Base-by-base conservation (phyloP, 345 rosid genomes). In the Lepidium africanum region DNA sequence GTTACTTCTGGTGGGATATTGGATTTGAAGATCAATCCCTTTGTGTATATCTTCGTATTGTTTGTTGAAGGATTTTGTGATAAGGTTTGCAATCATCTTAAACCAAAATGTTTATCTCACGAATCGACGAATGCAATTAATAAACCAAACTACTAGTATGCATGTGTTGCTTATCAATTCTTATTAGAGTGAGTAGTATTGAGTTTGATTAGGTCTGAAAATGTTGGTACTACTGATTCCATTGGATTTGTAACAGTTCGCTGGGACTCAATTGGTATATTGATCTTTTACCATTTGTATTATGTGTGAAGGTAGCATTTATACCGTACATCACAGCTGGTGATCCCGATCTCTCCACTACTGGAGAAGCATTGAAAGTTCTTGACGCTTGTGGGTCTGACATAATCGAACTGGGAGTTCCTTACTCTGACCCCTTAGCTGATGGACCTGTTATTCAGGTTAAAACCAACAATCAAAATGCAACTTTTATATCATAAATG, bases 371-470 rank as follows among this genome's bases (percentile, higher is more conserved):
- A 51, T 73, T 86, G 77, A 89, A 91, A 80, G 72, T 94, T 80
- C 85, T 89, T 61, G 90, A 89, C 45, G 76, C 88, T 13, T 87
- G 93, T 72, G 90, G 97, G 7, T 86, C 84, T 2, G 96, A 94
- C 78, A 85, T 91, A 3, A 94, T 89, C 73, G 93, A 91, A 67
- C 71, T 84, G 48, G 97, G 97, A 59, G 87, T 94, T 17, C 87
- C 96, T 7, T 94, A 89, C 76, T 94, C 97, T 58, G 96, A 94
- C 77, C 96, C 99, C 46, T 65, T 91, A 50, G 96, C 96, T n/a
- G 97, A 94, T 79, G 97, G 93, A 59, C 97, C 88, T 38, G 89
- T 91, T 63, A 91, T 94, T 51, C 99, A 94, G 97, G 99, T 94
- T 41, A 6, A 43, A 27, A 48, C 65, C 69, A 1, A 39, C 0